Evolutionary conservation across 2,329 filamentous ascomycete species (phyloP), one percentile per base, ranked within the genome.

Genomic region (Hypoxylon sp.): DNA sequence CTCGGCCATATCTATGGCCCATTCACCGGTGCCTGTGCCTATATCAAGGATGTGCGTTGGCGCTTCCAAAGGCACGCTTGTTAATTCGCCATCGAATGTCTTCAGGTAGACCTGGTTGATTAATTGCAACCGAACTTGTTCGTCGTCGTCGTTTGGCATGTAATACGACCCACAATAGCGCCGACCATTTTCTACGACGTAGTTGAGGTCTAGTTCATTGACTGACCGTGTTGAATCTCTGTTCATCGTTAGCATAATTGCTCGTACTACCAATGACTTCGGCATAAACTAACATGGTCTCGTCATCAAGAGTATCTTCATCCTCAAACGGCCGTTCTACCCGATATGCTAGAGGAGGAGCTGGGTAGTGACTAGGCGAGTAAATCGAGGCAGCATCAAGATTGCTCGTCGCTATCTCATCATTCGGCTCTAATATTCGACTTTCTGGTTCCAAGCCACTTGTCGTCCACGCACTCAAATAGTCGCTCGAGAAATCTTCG

Each of bases 101-200:
- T 85, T 84, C 5, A 89, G 78, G 72, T 88, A 90, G 50, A 90
- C 85, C 74, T 90, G 88, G 70, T 91, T 88, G 41, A 87, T 80
- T 57, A 91, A 81, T 63, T 86, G 85, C 55, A 90, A 77, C 45
- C 89, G 86, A 49, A 87, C 87, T 76, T 90, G 88, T 74, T 91
- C 89, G 49, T 83, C 79, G 49, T 90, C 86, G 72, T 91, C 89
- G 75, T 90, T 90, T 13, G 89, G 89, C 84, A 91, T 89, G 75
- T 83, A 88, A 73, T 90, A 91, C 34, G 83, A 82, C 34, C 85
- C 82, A 73, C 89, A 89, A 74, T 89, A 90, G 70, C 90, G 84
- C 21, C 89, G 86, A 46, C 84, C 87, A 77, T 91, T 86, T 68
- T 91, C 88, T 66, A 85, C 80, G 60, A 87, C 81, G 69, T 86